Evolutionary conservation across 2,329 filamentous ascomycete species (phyloP).

Genomic region (Xylariaceae sp.): DNA sequence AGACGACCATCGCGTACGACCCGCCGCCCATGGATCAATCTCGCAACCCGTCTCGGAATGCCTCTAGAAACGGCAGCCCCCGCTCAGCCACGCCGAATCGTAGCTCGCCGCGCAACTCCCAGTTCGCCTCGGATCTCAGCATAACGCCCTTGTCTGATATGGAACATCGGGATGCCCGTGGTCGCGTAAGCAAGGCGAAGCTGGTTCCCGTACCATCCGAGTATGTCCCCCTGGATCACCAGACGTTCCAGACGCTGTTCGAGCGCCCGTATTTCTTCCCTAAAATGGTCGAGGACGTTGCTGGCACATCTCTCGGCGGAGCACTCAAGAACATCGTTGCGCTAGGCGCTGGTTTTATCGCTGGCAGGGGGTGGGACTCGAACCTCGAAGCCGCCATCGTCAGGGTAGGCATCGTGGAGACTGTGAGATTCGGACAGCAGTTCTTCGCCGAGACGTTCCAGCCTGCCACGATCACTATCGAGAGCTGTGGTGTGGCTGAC

Average conservation of each 20-base stretch:
- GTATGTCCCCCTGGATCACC: conserved; percentile 83
- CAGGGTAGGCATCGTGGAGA: conserved; percentile 91
- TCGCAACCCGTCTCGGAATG: conserved; percentile 69
- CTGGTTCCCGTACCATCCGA: conserved; percentile 74
- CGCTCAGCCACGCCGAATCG: conserved; percentile 44
- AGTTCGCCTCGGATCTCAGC: conserved; percentile 42
- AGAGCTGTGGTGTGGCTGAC: conserved; percentile 91
- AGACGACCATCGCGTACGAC: conserved; percentile 95
- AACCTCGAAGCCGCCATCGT: conserved; percentile 99
- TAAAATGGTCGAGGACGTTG: conserved; percentile 89
- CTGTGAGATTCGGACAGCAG: conserved; percentile 90
- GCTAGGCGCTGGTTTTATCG: conserved; percentile 88
- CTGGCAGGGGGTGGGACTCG: conserved; percentile 94
- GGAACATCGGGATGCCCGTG: conserved; percentile 65
- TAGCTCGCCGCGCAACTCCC: conserved; percentile 40
- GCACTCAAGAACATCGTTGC: conserved; percentile 97
- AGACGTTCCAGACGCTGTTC: conserved; percentile 80
- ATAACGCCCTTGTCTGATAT: conserved; percentile 48
- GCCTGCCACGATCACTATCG: conserved; percentile 89
- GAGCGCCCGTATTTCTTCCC: conserved; percentile 98
- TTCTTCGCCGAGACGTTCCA: conserved; percentile 85
- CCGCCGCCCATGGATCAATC: conserved; percentile 81
- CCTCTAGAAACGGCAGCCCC: conserved; percentile 51
- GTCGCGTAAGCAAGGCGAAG: conserved; percentile 62
- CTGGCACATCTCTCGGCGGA: conserved; percentile 88